Conservation (phyloP, 768 basidiomycete species). For the Paxillus involutus region DNA sequence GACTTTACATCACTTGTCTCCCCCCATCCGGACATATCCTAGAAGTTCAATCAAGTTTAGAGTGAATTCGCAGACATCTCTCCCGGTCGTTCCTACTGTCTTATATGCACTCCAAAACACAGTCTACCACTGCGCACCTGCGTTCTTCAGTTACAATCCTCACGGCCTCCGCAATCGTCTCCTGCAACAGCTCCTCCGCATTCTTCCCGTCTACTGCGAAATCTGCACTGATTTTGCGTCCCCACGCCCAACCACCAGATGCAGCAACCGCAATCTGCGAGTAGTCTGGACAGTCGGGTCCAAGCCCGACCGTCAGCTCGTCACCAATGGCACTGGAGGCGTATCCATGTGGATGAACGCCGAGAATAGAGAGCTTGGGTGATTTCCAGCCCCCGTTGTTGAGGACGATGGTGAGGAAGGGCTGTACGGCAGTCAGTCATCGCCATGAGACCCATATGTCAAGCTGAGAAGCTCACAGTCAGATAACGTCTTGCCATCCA, state of each 20-base stretch:
- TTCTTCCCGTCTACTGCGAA: constrained; percentile 24
- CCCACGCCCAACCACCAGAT: constrained; percentile 68
- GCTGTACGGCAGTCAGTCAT: constrained; percentile 35
- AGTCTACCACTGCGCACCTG: constrained; percentile 67
- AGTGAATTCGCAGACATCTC: neutral
- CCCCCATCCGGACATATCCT: too few relatives aligned
- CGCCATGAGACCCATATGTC: too few relatives aligned
- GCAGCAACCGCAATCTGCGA: constrained; percentile 64
- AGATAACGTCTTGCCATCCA: constrained; percentile 75
- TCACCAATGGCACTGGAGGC: constrained; percentile 46
- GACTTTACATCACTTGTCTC: too few relatives aligned
- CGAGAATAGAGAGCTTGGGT: constrained; percentile 63
- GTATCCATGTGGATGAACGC: constrained; percentile 58
- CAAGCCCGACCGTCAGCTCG: constrained; percentile 62
- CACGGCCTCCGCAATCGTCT: constrained; percentile 48
- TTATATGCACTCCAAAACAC: constrained; percentile 47
- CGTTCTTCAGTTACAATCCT: constrained; percentile 54
- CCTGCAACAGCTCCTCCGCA: constrained; percentile 25
- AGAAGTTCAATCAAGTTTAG: too few relatives aligned
- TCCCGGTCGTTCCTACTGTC: too few relatives aligned
- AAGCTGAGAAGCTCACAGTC: constrained; percentile 42
- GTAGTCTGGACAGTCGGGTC: constrained; percentile 61
- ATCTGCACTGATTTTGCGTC: constrained; percentile 36
- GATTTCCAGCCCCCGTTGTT: constrained; percentile 76
- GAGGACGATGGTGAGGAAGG: constrained; percentile 67